These are phyloP conservation scores for Candida qinlingensis DNA, from an alignment of 805 yeast species.

Conservation along the genomic window DNA sequence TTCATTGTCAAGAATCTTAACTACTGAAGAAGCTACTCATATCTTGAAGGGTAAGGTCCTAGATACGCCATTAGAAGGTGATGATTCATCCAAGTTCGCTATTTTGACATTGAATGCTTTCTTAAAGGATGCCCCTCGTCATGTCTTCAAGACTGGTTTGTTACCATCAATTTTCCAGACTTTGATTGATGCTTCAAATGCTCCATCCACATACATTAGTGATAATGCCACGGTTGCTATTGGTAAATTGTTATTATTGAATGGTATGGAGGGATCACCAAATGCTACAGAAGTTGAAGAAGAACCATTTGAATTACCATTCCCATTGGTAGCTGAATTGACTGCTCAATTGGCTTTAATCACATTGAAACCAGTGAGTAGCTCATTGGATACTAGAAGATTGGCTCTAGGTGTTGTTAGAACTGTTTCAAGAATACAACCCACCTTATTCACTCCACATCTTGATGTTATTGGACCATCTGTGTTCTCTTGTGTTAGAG, in stretches of 20 bases:
- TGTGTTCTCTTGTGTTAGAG: constrained; percentile 79
- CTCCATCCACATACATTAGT: constrained; percentile 45
- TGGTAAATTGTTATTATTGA: constrained; percentile 68
- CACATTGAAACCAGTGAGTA: constrained; percentile 49
- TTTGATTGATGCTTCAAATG: constrained; percentile 39
- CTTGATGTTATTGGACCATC: constrained; percentile 59
- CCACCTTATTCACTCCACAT: constrained; percentile 46
- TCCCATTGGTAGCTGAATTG: constrained; percentile 36
- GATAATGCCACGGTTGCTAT: constrained; percentile 77
- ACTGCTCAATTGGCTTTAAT: constrained; percentile 45
- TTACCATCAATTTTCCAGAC: constrained; percentile 44
- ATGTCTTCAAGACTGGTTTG: constrained; percentile 50
- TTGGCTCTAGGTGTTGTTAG: constrained; percentile 69
- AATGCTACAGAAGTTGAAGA: constrained; percentile 24
- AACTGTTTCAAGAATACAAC: constrained; percentile 64
- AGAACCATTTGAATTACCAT: constrained; percentile 35
- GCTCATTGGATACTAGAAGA: constrained; percentile 74
- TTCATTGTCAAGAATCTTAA: constrained; percentile 62
- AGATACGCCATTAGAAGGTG: constrained; percentile 35
- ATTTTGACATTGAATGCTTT: constrained; percentile 74
- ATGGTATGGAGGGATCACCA: constrained; percentile 37
- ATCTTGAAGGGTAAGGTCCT: constrained; percentile 59
- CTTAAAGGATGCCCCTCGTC: constrained; percentile 68
- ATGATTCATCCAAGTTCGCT: constrained; percentile 52
- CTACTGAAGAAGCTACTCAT: constrained; percentile 54